A percentile compares a stretch with the other conserved stretches of the same genome.
These are phyloP conservation scores for Mycena galericulata DNA, from an alignment of 768 basidiomycete species.

Conservation along the genomic window DNA sequence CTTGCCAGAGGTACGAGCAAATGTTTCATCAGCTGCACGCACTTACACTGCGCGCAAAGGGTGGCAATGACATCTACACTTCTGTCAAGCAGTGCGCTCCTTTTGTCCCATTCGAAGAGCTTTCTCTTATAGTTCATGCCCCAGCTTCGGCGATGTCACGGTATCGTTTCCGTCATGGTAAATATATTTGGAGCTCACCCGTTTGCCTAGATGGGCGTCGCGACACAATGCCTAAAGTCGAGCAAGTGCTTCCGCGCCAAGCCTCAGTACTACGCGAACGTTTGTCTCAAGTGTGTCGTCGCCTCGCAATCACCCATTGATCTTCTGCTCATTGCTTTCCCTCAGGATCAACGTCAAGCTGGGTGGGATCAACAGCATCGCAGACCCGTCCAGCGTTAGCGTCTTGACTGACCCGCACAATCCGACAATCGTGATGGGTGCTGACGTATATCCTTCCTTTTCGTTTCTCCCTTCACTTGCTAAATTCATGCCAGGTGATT, in stretches of 20 bases:
- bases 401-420: slow-evolving; percentile 72
- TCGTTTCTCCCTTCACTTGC: slow-evolving; percentile 42
- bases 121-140: not conserved
- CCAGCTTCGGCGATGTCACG: slow-evolving; percentile 78
- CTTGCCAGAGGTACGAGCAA: slow-evolving; percentile 56
- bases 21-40: too few species aligned
- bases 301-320: slow-evolving; percentile 40
- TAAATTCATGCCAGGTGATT: slow-evolving; percentile 58
- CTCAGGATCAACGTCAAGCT: slow-evolving; percentile 54
- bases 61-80: slow-evolving; percentile 80
- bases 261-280: slow-evolving; percentile 84
- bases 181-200: not conserved
- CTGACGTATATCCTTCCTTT: slow-evolving; percentile 59
- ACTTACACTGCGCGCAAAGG: slow-evolving; percentile 79
- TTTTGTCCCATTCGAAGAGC: not conserved
- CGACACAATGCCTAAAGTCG: slow-evolving; percentile 83
- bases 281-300: slow-evolving; percentile 60
- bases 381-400: slow-evolving; percentile 74
- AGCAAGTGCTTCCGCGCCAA: slow-evolving; percentile 76
- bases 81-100: slow-evolving; percentile 81
- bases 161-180: slow-evolving; percentile 42
- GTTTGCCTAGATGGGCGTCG: slow-evolving; percentile 49
- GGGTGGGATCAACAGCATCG: slow-evolving; percentile 85
- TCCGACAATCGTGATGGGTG: slow-evolving; percentile 58
- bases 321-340: not conserved